Percentiles rank a stretch among this genome's conserved stretches.
Conservation (phyloP, 2,329 filamentous ascomycete species). For the Trichoderma asperellum region DNA sequence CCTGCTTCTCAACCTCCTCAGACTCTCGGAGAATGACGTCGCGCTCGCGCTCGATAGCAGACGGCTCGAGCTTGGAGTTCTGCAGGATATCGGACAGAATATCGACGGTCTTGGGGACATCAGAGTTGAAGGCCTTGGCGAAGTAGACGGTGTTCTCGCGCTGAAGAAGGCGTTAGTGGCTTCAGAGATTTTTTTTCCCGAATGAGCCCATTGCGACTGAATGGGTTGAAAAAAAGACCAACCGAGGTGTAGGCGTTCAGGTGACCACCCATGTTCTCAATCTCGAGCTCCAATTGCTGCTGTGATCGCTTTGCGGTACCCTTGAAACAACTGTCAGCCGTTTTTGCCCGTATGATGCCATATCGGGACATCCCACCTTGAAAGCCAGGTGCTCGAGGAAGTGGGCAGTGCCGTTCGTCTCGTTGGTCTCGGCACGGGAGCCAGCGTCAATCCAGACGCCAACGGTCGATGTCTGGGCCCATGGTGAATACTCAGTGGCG, state of each 20-base stretch:
- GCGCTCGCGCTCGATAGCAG: conserved; percentile 94
- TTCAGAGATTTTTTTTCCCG: conserved; percentile 1
- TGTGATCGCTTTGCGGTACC: conserved; percentile 93
- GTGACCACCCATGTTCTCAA: conserved; percentile 99
- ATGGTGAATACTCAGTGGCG: conserved; percentile 96
- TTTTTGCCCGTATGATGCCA: neutral
- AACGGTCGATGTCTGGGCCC: conserved; percentile 96
- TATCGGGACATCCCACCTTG: conserved; percentile 69
- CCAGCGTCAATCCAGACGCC: conserved; percentile 99
- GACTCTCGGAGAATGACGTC: conserved; percentile 98
- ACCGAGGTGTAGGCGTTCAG: conserved; percentile 99
- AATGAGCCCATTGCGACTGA: conserved; percentile 25
- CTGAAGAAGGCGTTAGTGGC: conserved; percentile 49
- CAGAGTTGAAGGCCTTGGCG: conserved; percentile 97
- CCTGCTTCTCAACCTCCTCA: conserved; percentile 99
- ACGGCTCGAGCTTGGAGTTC: conserved; percentile 95
- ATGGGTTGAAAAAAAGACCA: conserved; percentile 46
- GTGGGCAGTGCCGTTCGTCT: conserved; percentile 98
- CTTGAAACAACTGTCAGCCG: conserved; percentile 48
- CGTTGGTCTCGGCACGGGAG: conserved; percentile 95
- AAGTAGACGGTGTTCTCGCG: conserved; percentile 99
- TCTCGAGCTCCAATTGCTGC: conserved; percentile 97
- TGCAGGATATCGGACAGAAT: conserved; percentile 99
- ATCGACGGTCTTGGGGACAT: conserved; percentile 94
- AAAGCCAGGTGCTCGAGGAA: conserved; percentile 99